Evolutionary conservation across 441 rosid genomes (phyloP), one percentile per base, ranked within the genome.

Genomic region (Gossypium aridum): DNA sequence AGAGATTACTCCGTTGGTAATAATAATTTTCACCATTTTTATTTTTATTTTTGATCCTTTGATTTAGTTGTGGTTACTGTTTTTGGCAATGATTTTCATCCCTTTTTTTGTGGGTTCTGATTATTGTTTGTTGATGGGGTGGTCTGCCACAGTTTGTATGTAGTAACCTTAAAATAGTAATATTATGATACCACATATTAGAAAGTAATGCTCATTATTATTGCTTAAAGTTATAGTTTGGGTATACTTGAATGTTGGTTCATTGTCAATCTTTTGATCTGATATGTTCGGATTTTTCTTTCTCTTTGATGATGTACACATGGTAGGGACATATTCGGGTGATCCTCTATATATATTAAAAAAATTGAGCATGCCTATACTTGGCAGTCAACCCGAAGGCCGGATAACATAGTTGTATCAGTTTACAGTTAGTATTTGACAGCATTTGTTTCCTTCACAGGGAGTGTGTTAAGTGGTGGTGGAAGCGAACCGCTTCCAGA

Each of bases 391-490:
- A 55, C 12, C 60, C 25, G 23, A 55, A 19, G 60, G 7, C 8
- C 25, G 4, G 60, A 55, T 55, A 17, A 5, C 60, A 19, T 7
- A 7, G 13, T 55, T 26, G 2, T 16, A 17, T 34, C 22, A 16
- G 62, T 70, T 53, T 17, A 16, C 20, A n/a, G 72, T 25, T 10
- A 10, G 22, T 34, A 31, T 55, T 55, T 17, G 22, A 26, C 72
- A 25, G 20, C 23, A 23, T 67, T 49, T 59, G 14, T 23, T 12
- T 69, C 43, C 26, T 69, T 43, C 45, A 69, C 76, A 86, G 89
- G 87, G 31, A 89, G 92, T 78, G 88, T 89, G 55, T 69, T 89
- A 80, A 87, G 90, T 79, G 92, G 90, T 71, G 90, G 92, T 28
- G 90, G 89, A 47, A 89, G 89, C 74, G 79, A 82, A 70, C 92